Base-by-base conservation (phyloP, 129 eudicot species). In the Pulicaria dysenterica region DNA sequence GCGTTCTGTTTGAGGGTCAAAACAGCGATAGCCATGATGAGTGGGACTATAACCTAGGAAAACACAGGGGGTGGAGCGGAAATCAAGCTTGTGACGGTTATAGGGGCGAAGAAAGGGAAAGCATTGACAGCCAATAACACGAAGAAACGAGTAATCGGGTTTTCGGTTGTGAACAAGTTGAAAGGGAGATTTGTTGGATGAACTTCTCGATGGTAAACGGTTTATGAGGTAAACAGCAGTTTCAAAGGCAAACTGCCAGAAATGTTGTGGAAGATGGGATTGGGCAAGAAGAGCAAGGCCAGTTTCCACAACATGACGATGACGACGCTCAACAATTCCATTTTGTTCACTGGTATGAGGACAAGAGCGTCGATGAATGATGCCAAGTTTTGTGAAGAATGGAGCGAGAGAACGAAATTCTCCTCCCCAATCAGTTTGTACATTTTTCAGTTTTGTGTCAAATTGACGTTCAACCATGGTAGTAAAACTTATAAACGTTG, bases 401-500 rank as follows among this genome's bases (percentile, higher is more conserved):
- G 34, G 10, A 15, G 34, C 5, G 1, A 17, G 36, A 1, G 31
- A 24, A 24, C 31, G 31, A 24, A 24, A 24, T 24, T 24, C 31
- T 0, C 31, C 31, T 24, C 31, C 31, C 31, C 36, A 54, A 5
- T 54, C 12, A 10, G 59, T 15, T 54, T 54, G 59, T 0, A 54
- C 59, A 15, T 7, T 3, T 54, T 54, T 54, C 0, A 54, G 3
- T 54, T 54, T 54, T 1, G 59, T 54, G 37, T 15, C 15, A 9
- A 54, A 54, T 54, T 54, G 59, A 6, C 36, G 59, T 16, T 54
- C 59, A n/a, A 54, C 59, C 59, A 54, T 54, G n/a, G 31, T 24
- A 24, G 31, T 24, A 24, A 24, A 24, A 2, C 2, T 1, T 24
- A 2, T 24, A 24, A 24, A 24, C 31, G 31, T 24, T 0, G 31